A percentile compares a stretch with the other conserved stretches of the same genome.
Evolutionary conservation across 139 green algal species (phyloP).

Genomic region (Auxenochlorella pyrenoidosa): DNA sequence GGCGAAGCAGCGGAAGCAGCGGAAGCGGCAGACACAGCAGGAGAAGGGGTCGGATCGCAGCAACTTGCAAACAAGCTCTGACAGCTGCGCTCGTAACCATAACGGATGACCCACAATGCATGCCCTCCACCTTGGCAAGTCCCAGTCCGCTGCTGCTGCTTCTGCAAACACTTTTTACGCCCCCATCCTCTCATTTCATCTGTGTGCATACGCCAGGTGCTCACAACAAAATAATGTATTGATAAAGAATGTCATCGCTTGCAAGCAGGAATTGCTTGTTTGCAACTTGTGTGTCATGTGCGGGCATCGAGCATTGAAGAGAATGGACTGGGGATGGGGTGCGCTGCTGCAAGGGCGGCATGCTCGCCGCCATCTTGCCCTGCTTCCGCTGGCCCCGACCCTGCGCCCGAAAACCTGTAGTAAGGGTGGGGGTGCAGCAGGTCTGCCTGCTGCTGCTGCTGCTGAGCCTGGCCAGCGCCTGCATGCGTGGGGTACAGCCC

Average conservation of each 20-base stretch:
- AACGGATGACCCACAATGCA: no score
- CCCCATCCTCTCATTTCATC: no score
- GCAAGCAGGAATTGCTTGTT: no score
- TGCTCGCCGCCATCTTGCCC: not conserved
- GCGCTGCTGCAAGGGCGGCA: not conserved
- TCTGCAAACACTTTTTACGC: not conserved
- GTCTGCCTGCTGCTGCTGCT: not conserved
- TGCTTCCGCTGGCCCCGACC: not conserved
- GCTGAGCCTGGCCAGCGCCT: not conserved
- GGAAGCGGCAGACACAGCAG: not conserved
- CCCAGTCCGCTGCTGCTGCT: not conserved
- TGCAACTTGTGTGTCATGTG: no score
- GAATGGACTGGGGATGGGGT: not conserved
- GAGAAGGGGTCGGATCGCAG: not conserved
- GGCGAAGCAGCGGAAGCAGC: not conserved
- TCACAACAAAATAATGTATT: not conserved
- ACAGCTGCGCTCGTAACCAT: no score
- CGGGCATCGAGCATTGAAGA: not conserved
- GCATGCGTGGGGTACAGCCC: not conserved
- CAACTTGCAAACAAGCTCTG: not conserved
- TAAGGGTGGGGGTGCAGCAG: not conserved
- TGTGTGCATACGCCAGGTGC: no score
- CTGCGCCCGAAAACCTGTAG: no score
- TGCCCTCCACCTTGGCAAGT: no score
- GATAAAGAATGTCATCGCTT: not conserved